Conservation (phyloP, 2,329 filamentous ascomycete species). For the Endoconidiophora laricicola region DNA sequence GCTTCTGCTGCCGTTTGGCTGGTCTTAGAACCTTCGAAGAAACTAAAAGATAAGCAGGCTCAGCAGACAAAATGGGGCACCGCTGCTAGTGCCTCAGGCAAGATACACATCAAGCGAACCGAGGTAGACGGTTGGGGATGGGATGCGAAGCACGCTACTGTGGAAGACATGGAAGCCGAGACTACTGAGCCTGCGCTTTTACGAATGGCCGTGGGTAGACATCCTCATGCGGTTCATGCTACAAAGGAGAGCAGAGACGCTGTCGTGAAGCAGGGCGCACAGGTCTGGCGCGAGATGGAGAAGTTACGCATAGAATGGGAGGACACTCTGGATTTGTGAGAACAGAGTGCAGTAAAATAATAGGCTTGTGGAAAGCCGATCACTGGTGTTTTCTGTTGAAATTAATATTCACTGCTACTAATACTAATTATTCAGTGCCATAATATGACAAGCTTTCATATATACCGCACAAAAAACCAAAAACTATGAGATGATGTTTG, state of each 20-base stretch:
- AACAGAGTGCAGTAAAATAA: not conserved
- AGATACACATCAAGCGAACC: conserved; percentile 51
- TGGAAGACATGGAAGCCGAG: conserved; percentile 25
- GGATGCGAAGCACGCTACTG: conserved; percentile 23
- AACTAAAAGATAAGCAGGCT: conserved; percentile 38
- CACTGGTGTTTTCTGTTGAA: too few relatives aligned
- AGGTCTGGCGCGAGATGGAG: conserved; percentile 58
- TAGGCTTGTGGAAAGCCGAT: not conserved
- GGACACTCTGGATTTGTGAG: conserved; percentile 15
- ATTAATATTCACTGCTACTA: not conserved
- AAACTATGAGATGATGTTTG: not conserved
- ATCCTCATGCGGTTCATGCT: conserved; percentile 37
- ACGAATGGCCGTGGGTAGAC: conserved; percentile 39
- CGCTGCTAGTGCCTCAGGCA: conserved; percentile 40
- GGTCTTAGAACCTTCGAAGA: conserved; percentile 47
- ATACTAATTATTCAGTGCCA: not conserved
- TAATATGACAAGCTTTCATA: not conserved
- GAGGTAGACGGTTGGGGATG: conserved; percentile 81
- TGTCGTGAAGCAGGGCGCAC: conserved; percentile 45
- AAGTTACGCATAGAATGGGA: conserved; percentile 51
- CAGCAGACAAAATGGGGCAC: conserved; percentile 70
- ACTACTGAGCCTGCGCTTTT: conserved; percentile 27
- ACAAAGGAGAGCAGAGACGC: conserved; percentile 42
- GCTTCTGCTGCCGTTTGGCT: conserved; percentile 66
- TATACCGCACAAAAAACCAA: not conserved